Conservation (phyloP, 768 basidiomycete species). For the Rubroboletus pulcherrimus region DNA sequence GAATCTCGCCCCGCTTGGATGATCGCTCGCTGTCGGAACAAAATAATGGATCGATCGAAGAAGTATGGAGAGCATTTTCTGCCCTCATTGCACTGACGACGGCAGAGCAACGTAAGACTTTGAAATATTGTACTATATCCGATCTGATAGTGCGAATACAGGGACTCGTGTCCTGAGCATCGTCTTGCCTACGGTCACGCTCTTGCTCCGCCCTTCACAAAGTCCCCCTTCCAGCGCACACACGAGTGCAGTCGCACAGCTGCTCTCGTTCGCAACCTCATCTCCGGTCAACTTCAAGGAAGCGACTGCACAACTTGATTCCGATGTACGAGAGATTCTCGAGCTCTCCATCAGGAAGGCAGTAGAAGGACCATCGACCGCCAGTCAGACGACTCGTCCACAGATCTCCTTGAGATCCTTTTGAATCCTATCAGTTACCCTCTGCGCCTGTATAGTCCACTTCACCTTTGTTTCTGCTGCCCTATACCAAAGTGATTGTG, state of each 20-base stretch:
- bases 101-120: slow-evolving; percentile 58
- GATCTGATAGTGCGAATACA: slow-evolving; percentile 29
- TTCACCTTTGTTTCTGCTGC: not conserved
- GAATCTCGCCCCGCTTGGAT: slow-evolving; percentile 56
- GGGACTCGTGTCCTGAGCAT: slow-evolving; percentile 67
- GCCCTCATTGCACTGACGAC: slow-evolving; percentile 54
- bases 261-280: slow-evolving; percentile 67
- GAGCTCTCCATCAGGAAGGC: slow-evolving; percentile 79
- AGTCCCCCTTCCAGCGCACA: slow-evolving; percentile 45
- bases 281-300: slow-evolving; percentile 82
- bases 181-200: slow-evolving; percentile 68
- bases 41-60: slow-evolving; percentile 62
- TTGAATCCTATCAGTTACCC: slow-evolving; percentile 25
- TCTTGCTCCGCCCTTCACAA: slow-evolving; percentile 59
- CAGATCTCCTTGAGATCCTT: slow-evolving; percentile 78
- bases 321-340: slow-evolving; percentile 52
- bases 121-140: not conserved
- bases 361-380: slow-evolving; percentile 46
- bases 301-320: slow-evolving; percentile 65
- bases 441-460: not conserved
- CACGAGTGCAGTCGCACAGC: slow-evolving; percentile 56
- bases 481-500: not conserved
- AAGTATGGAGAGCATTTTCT: slow-evolving; percentile 80
- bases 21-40: slow-evolving; percentile 53
- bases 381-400: slow-evolving; percentile 49